These are phyloP conservation scores for Styphnolobium japonicum DNA, from an alignment of 306 rosid genomes.

Conservation along the genomic window DNA sequence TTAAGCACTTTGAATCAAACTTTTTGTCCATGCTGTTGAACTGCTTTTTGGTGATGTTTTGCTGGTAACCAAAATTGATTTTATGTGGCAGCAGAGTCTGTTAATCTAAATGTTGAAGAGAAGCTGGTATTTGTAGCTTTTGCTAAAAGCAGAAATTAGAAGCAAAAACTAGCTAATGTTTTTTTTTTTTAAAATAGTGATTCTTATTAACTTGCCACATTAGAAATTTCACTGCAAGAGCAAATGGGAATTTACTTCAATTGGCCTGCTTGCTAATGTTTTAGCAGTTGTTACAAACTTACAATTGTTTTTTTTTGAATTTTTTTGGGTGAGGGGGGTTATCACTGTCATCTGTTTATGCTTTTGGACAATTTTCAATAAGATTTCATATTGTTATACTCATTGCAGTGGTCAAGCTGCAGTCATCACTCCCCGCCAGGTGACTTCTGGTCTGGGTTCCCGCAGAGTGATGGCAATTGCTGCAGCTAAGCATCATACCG, in stretches of 20 bases:
- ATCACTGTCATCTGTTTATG: not conserved
- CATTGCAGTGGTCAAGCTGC: constrained; percentile 97
- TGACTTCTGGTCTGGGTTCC: constrained; percentile 83
- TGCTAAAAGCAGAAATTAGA: not conserved
- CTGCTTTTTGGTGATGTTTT: not conserved
- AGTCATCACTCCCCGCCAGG: constrained; percentile 96
- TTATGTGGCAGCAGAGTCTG: not conserved
- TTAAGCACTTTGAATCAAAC: not conserved
- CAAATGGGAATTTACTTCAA: not conserved
- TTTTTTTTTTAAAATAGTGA: not conserved
- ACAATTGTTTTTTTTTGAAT: not conserved
- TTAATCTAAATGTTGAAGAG: not conserved
- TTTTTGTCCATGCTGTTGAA: not conserved
- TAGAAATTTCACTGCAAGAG: constrained; percentile 4
- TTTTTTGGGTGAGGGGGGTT: not conserved
- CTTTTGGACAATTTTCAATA: constrained; percentile 20
- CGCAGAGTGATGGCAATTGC: constrained; percentile 81
- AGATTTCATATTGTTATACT: constrained; percentile 37
- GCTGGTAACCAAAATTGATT: not conserved
- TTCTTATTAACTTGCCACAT: not conserved
- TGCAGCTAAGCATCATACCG: constrained; percentile 98
- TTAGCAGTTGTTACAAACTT: not conserved
- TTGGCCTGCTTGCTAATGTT: not conserved
- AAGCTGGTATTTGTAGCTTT: not conserved
- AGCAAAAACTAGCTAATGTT: not conserved